Conservation (phyloP, 441 rosid species). For the Pelargonium citronellum region DNA sequence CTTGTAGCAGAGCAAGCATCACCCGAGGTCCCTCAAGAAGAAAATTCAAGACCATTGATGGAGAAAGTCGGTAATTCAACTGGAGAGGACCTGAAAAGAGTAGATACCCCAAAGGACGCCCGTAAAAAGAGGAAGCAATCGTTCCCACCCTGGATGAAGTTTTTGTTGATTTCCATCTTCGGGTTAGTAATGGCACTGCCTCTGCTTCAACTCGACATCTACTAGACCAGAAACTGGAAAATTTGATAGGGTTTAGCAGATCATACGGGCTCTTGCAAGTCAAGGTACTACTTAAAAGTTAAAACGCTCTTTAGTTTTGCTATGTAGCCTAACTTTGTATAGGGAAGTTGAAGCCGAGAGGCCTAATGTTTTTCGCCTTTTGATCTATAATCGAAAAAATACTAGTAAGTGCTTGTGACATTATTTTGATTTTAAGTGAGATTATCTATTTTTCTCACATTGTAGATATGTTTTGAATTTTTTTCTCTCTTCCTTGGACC, state of each 20-base stretch:
- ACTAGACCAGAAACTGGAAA: conserved; percentile 13
- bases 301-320: not conserved
- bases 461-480: not conserved
- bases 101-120: conserved; percentile 28
- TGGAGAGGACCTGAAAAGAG: conserved; percentile 28
- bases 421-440: not conserved
- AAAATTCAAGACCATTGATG: conserved; percentile 22
- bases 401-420: not conserved
- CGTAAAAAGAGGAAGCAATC: conserved; percentile 51
- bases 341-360: not conserved
- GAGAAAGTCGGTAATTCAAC: conserved; percentile 33
- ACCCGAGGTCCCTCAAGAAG: conserved; percentile 39
- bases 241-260: conserved; percentile 23
- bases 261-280: not conserved
- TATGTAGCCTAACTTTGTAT: conserved; percentile 9
- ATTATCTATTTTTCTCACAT: not conserved
- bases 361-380: not conserved
- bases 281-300: not conserved
- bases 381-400: not conserved
- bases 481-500: no score
- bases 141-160: conserved; percentile 81
- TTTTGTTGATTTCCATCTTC: conserved; percentile 74
- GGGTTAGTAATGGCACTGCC: conserved; percentile 96
- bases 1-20: conserved; percentile 33
- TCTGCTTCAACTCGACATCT: conserved; percentile 63